Base-by-base conservation (phyloP, 2,329 filamentous ascomycete genomes). In the Aspergillus luchuensis region DNA sequence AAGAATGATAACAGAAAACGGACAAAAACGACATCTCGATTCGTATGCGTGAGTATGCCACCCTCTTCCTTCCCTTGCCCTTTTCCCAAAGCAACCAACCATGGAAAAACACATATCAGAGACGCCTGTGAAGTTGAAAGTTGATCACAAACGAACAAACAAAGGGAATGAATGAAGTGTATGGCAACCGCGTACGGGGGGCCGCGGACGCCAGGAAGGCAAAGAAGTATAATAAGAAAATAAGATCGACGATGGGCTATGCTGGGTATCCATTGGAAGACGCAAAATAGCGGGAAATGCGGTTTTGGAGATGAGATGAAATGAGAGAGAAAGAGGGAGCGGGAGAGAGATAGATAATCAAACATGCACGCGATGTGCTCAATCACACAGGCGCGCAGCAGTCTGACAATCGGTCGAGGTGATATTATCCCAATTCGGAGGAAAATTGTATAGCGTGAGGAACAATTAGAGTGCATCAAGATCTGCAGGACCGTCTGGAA, bases 191-290 rank as follows among this genome's bases (percentile, higher is more conserved):
- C 25, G 47, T 15, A n/a, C 1, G 2, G 11, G 17, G 2, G 13
- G 8, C 41, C 15, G 39, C 28, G 33, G 33, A 48, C 17, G 28
- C 13, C 7, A 47, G 17, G 53, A 56, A 48, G 25, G 47, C 33
- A 4, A 45, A 7, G 23, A 7, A 43, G 19, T 11, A 10, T 39
- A 54, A 25, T n/a, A 33, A 50, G 47, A 25, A 6, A 39, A 39
- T 41, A 38, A 56, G 39, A 57, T 25, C 33, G 48, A 51, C 21
- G 57, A 58, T 54, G 5, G 54, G 61, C 61, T 57, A 63, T 63
- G 61, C 61, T 60, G 57, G 60, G 60, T 60, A 60, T 64, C 60
- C 58, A 61, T 62, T 41, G 55, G 38, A 55, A 51, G 33, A 53
- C 51, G 39, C 43, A 59, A 54, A 56, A 49, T 47, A 49, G 55